A percentile compares a stretch with the other conserved stretches of the same genome.
Evolutionary conservation across 768 basidiomycete species (phyloP).

Genomic region (Boletales sp.): DNA sequence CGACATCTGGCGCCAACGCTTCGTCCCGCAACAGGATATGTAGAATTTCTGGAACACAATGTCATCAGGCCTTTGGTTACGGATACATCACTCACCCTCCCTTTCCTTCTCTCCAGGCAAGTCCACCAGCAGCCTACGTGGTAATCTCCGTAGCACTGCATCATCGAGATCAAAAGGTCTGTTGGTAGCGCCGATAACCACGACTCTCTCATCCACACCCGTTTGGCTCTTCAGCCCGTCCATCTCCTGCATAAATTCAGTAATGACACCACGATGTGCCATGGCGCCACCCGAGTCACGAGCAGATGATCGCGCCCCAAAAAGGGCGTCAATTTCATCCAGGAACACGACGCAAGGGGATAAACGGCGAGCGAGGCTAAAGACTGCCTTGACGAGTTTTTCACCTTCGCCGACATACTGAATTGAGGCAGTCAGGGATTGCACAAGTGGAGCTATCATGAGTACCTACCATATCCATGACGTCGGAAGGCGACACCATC

Average conservation of each 20-base stretch:
- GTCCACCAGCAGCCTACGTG: slow-evolving; percentile 83
- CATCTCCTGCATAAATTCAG: slow-evolving; percentile 97
- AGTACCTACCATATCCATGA: slow-evolving; percentile 85
- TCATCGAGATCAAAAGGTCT: slow-evolving; percentile 89
- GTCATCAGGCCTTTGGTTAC: not conserved
- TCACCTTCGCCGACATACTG: slow-evolving; percentile 90
- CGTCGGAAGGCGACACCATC: slow-evolving; percentile 84
- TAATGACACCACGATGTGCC: slow-evolving; percentile 85
- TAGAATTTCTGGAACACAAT: slow-evolving; percentile 62
- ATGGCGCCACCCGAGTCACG: slow-evolving; percentile 75
- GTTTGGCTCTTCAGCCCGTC: slow-evolving; percentile 72
- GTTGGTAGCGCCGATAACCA: slow-evolving; percentile 94
- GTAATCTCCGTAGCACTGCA: slow-evolving; percentile 85
- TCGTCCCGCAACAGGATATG: slow-evolving; percentile 87
- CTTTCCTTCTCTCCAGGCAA: slow-evolving; percentile 84
- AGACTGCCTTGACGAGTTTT: slow-evolving; percentile 85
- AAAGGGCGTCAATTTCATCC: slow-evolving; percentile 92
- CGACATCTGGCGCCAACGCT: slow-evolving; percentile 58
- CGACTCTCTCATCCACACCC: slow-evolving; percentile 67
- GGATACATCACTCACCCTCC: slow-evolving; percentile 52
- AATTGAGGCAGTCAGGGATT: slow-evolving; percentile 1
- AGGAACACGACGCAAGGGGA: slow-evolving; percentile 93
- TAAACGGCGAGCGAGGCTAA: slow-evolving; percentile 78
- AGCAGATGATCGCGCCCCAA: slow-evolving; percentile 78
- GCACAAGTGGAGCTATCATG: not conserved